These are phyloP conservation scores for Rhizopogon salebrosus DNA, from an alignment of 768 basidiomycete genomes.

Conservation along the genomic window DNA sequence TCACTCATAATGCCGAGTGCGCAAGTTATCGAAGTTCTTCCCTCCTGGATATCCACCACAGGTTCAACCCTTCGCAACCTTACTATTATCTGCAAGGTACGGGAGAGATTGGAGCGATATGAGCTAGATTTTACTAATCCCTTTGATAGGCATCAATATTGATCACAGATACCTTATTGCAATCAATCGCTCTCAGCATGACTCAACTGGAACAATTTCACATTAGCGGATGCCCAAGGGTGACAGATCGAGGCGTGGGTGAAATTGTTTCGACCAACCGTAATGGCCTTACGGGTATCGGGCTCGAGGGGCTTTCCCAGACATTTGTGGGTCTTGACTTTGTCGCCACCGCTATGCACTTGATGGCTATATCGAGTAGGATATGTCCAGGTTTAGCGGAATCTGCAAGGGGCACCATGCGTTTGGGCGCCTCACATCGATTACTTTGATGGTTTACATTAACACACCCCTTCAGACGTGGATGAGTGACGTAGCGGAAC, in stretches of 20 bases:
- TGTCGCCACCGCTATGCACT: not conserved
- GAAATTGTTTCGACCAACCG: slow-evolving; percentile 41
- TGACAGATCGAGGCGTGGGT: slow-evolving; percentile 57
- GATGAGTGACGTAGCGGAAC: slow-evolving; percentile 34
- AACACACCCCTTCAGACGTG: slow-evolving; percentile 36
- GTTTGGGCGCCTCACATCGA: slow-evolving; percentile 43
- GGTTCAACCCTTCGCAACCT: slow-evolving; percentile 47
- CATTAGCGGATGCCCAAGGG: slow-evolving; percentile 63
- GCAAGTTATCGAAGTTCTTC: slow-evolving; percentile 44
- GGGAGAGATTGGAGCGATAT: slow-evolving; percentile 4
- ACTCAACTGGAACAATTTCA: slow-evolving; percentile 49
- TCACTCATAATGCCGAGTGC: slow-evolving; percentile 72
- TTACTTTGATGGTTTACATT: slow-evolving; percentile 51
- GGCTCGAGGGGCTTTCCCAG: slow-evolving; percentile 58
- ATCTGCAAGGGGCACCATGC: slow-evolving; percentile 29
- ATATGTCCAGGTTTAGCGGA: slow-evolving; percentile 43
- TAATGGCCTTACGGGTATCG: slow-evolving; percentile 46
- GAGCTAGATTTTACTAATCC: not conserved
- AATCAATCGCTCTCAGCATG: slow-evolving; percentile 44
- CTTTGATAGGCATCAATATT: slow-evolving; percentile 45
- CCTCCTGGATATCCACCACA: slow-evolving; percentile 44
- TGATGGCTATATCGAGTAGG: slow-evolving; percentile 31
- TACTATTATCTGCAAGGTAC: slow-evolving; percentile 67
- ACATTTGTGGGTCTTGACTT: slow-evolving; percentile 44
- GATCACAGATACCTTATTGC: slow-evolving; percentile 54